Evolutionary conservation across 179 eudicot species (phyloP).

Genomic region (Heliamphora pulchella): DNA sequence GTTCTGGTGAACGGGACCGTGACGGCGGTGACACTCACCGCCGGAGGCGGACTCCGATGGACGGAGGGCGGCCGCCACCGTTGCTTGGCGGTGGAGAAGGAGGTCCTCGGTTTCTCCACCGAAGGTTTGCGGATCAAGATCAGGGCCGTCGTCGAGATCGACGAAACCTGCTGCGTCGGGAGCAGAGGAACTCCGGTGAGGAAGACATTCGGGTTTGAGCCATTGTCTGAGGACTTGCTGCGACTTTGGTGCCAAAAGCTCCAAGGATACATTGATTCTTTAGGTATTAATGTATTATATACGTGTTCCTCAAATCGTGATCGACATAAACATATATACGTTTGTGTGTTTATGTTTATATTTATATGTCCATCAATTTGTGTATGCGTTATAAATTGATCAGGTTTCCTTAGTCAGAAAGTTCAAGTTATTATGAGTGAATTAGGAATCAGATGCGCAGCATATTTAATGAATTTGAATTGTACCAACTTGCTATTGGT

Average conservation of each 20-base stretch:
- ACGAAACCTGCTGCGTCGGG: constrained; percentile 30
- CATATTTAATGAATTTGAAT: neutral
- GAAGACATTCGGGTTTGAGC: constrained; percentile 47
- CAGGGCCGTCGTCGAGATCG: constrained; percentile 31
- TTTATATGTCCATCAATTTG: too few species aligned
- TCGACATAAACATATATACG: too few species aligned
- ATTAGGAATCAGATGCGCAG: neutral
- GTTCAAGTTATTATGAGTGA: constrained; percentile 5
- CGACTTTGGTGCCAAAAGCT: constrained; percentile 42
- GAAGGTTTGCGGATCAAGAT: constrained; percentile 47
- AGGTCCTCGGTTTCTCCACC: constrained; percentile 52
- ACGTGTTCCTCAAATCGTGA: neutral
- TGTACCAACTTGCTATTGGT: too few species aligned
- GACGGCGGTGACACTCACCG: constrained; percentile 30
- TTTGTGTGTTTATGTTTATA: neutral
- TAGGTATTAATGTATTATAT: constrained; percentile 31
- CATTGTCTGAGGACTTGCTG: constrained; percentile 28
- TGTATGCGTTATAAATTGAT: neutral
- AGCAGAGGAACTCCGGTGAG: constrained; percentile 27
- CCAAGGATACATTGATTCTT: constrained; percentile 44
- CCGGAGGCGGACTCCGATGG: constrained; percentile 63
- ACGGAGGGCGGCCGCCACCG: constrained; percentile 27
- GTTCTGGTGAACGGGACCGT: constrained; percentile 36
- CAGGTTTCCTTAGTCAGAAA: neutral
- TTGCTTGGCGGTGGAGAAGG: constrained; percentile 44